Conservation (phyloP, 805 yeast species). For the Candida nanaspora region DNA sequence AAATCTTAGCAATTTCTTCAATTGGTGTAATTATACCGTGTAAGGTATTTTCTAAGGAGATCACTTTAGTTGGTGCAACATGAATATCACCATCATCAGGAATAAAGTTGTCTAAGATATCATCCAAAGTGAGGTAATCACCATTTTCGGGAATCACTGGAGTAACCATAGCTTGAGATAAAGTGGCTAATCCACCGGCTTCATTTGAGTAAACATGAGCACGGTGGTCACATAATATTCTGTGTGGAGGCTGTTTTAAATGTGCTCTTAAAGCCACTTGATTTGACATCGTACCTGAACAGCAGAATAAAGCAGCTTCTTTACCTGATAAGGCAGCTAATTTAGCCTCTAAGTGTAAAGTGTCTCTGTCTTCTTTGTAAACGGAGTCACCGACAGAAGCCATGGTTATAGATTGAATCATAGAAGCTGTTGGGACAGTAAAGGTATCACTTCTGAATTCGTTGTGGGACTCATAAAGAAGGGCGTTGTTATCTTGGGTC, state of each 20-base stretch:
- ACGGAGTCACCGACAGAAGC: constrained; percentile 79
- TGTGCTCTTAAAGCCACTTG: constrained; percentile 76
- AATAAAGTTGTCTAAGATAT: constrained; percentile 48
- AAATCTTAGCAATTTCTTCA: constrained; percentile 64
- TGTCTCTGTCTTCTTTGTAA: constrained; percentile 70
- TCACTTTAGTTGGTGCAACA: constrained; percentile 75
- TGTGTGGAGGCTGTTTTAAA: constrained; percentile 71
- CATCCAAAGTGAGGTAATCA: constrained; percentile 67
- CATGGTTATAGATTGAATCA: constrained; percentile 51
- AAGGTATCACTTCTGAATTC: constrained; percentile 73
- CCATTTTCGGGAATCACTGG: constrained; percentile 77
- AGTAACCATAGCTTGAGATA: constrained; percentile 83
- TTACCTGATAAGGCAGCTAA: constrained; percentile 68
- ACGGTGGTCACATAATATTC: constrained; percentile 73
- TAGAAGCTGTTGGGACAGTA: constrained; percentile 73
- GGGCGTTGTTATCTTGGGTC: constrained; percentile 7
- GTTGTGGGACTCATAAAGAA: constrained; percentile 21
- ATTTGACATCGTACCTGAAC: constrained; percentile 82
- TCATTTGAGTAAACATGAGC: constrained; percentile 78
- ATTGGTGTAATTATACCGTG: constrained; percentile 75
- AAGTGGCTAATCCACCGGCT: constrained; percentile 82
- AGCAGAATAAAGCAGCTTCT: constrained; percentile 73
- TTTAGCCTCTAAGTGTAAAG: constrained; percentile 53
- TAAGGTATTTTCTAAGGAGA: constrained; percentile 79
- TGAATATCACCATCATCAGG: constrained; percentile 83